A percentile compares a stretch with the other conserved stretches of the same genome.
These are phyloP conservation scores for Botryotinia convoluta DNA, from an alignment of 2,329 filamentous ascomycete species.

Conservation along the genomic window DNA sequence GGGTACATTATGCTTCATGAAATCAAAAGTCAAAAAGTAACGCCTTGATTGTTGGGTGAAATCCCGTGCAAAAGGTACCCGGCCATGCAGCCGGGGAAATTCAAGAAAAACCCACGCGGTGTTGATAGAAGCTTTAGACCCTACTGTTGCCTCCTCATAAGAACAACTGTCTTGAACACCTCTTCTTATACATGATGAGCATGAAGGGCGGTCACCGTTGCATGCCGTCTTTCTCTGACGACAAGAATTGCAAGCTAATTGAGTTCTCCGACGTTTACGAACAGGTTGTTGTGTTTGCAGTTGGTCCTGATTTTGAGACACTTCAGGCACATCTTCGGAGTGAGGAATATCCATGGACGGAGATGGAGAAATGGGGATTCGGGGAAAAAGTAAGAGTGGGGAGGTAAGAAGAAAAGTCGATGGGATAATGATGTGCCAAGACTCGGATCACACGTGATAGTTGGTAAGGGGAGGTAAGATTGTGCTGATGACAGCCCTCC, in stretches of 20 bases:
- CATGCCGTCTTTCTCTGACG: conserved; percentile 25
- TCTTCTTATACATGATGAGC: conserved; percentile 21
- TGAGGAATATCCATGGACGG: conserved; percentile 1
- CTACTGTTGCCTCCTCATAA: conserved; percentile 22
- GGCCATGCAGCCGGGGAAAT: not conserved
- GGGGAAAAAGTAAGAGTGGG: not conserved
- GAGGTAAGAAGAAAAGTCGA: not conserved
- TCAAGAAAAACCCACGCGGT: not conserved
- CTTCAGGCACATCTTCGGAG: not conserved
- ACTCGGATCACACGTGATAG: not conserved
- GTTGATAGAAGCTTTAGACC: conserved; percentile 9
- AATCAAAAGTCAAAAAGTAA: not conserved
- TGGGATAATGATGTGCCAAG: not conserved
- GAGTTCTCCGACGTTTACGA: conserved; percentile 25
- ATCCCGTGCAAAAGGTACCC: not conserved
- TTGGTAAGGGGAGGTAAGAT: not conserved
- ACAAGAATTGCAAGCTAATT: conserved; percentile 24
- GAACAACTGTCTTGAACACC: conserved; percentile 17
- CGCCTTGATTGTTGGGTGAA: not conserved
- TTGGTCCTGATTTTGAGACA: not conserved
- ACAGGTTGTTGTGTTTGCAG: not conserved
- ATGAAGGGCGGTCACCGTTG: conserved; percentile 22
- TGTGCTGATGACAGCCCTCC: not conserved
- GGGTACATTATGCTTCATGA: not conserved
- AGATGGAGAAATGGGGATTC: not conserved